phyloP scores from a whole-genome alignment of 1,284 basidiomycete genomes.

The Lentinus polychrous region DNA sequence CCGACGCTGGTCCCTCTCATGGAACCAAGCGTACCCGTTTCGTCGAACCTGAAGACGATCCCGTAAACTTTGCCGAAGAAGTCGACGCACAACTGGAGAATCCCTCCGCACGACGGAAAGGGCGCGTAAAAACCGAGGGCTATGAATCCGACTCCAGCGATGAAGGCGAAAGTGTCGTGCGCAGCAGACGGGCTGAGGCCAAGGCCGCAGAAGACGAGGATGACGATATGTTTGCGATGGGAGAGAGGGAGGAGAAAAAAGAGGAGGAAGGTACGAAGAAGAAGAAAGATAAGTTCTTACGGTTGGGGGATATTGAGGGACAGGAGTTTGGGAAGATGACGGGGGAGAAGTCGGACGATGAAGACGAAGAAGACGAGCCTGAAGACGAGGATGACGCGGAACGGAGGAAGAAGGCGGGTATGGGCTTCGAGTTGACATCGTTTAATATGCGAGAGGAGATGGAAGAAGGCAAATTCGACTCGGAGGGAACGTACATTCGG shows the following conservation, averaged over 20 bases:
- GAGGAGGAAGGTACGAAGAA: slow-evolving; percentile 38
- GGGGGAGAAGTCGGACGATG: slow-evolving; percentile 31
- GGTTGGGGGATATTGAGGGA: slow-evolving; percentile 91
- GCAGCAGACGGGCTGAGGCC: slow-evolving; percentile 55
- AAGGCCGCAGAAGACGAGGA: slow-evolving; percentile 44
- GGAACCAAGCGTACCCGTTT: slow-evolving; percentile 74
- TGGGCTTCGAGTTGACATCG: slow-evolving; percentile 89
- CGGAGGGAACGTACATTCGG: slow-evolving; percentile 69
- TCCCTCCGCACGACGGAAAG: slow-evolving; percentile 48
- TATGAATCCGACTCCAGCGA: slow-evolving; percentile 94
- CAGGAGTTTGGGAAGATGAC: slow-evolving; percentile 76
- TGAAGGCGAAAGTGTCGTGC: slow-evolving; percentile 86
- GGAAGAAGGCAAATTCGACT: slow-evolving; percentile 94
- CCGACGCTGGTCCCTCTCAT: slow-evolving; percentile 28
- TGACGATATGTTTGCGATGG: slow-evolving; percentile 86
- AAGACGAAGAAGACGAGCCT: slow-evolving; percentile 42
- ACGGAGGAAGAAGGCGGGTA: slow-evolving; percentile 72
- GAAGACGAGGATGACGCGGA: slow-evolving; percentile 77
- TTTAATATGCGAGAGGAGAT: slow-evolving; percentile 99
- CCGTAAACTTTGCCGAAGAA: slow-evolving; percentile 66
- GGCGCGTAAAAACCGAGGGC: slow-evolving; percentile 76
- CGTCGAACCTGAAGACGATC: slow-evolving; percentile 69
- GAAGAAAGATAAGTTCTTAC: slow-evolving; percentile 72
- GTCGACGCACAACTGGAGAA: slow-evolving; percentile 68
- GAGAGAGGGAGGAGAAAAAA: slow-evolving; percentile 47